Conservation (phyloP, 2,329 filamentous ascomycete species). For the Penicillium palitans region DNA sequence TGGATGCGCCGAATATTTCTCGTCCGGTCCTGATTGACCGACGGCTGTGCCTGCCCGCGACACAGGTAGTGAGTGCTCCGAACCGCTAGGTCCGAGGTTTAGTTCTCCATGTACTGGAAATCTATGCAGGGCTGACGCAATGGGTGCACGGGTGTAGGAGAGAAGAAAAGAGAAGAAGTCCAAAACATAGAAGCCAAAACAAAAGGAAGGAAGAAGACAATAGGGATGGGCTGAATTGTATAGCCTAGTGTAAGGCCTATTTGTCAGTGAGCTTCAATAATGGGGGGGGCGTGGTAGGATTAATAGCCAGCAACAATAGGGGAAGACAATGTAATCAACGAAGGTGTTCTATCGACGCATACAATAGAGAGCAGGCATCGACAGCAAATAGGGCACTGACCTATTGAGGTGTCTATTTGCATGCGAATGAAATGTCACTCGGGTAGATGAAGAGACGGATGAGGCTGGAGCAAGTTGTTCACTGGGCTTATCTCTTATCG, state of each 20-base stretch:
- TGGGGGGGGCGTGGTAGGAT: slow-evolving; percentile 1
- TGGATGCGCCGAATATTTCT: slow-evolving; percentile 8
- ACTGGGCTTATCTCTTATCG: slow-evolving; percentile 35
- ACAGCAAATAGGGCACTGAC: slow-evolving; percentile 13
- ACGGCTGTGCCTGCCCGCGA: slow-evolving; percentile 26
- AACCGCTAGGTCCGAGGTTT: slow-evolving; percentile 22
- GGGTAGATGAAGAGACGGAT: slow-evolving; percentile 19
- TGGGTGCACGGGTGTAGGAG: slow-evolving; percentile 15
- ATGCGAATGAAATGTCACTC: slow-evolving; percentile 10
- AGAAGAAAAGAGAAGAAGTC: slow-evolving; percentile 10
- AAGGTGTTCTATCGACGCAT: neutral
- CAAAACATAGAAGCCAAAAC: slow-evolving; percentile 17
- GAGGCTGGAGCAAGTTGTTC: slow-evolving; percentile 29
- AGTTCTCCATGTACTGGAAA: slow-evolving; percentile 29
- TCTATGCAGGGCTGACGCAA: slow-evolving; percentile 24
- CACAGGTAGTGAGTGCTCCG: slow-evolving; percentile 25
- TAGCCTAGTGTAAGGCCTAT: slow-evolving; percentile 3
- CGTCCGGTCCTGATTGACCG: slow-evolving; percentile 18
- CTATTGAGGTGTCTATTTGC: slow-evolving; percentile 16
- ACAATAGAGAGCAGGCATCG: neutral
- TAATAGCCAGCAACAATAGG: slow-evolving; percentile 14
- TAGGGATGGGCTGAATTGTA: neutral
- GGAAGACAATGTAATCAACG: slow-evolving; percentile 8
- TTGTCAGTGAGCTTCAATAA: slow-evolving; percentile 15
- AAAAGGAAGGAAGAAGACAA: neutral